Evolutionary conservation across 805 yeast species (phyloP), one percentile per base, ranked within the genome.

Genomic region (Komagataella populi): DNA sequence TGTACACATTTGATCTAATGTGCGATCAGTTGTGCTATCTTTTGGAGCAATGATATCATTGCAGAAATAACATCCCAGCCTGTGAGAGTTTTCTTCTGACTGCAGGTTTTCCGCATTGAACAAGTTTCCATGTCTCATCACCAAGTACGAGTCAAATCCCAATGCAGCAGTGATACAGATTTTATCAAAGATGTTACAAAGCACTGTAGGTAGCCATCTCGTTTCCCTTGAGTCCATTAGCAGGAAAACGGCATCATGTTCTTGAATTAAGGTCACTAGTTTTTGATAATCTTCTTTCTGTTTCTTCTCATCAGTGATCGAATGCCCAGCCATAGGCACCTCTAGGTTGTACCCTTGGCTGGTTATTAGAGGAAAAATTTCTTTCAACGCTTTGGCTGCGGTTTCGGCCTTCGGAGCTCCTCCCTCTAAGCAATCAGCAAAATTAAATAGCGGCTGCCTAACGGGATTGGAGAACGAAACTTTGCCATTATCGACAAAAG

Each of bases 1-100:
- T 0, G 99, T 93, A 62, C 99, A 93, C 97, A 93, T 93, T 65
- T 93, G 98, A 66, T 93, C 99, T 52, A 93, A 69, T 0, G 97
- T 86, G 50, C 96, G 73, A 60, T 89, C 95, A 0, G 87, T 74
- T n/a, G 87, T 67, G 53, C 95, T 84, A 63, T 93, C 96, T 2
- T 80, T 71, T 0, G 99, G 99, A 0, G 97, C 98, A 50, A 88
- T 88, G 6, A 93, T 90, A 63, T 93, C 99, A 63, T 88, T 87
- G 66, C 99, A 93, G 65, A 84, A 93, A 67, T 93, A 93, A 64
- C 99, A 93, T 0, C 99, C 99, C 46, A 90, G 65, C 44, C 83
- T 70, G 2, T 61, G 59, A n/a, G 57, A 62, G n/a, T 30, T 23
- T 22, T 63, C 61, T 2, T 56, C 61, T 16, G 60, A 63, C 2